phyloP scores from a whole-genome alignment of 2,329 filamentous ascomycete species.

The Penicillium sp. region DNA sequence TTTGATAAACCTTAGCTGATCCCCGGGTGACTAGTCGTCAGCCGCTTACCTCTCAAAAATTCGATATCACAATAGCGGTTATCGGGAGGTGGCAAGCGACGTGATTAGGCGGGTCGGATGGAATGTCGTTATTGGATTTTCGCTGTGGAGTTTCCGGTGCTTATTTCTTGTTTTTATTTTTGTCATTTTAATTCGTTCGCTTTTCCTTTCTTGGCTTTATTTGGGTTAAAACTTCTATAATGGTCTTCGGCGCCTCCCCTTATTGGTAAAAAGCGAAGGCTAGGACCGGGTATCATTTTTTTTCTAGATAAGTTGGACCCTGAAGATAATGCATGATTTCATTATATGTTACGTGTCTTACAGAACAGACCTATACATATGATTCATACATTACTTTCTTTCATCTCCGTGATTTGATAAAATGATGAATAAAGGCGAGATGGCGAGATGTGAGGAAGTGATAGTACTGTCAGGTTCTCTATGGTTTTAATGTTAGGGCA shows the following conservation, averaged over 20 bases:
- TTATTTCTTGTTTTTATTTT: conserved; percentile 6
- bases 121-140: background rate
- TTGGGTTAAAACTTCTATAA: background rate
- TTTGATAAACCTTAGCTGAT: conserved; percentile 19
- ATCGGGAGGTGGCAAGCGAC: conserved; percentile 32
- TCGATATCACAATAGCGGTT: conserved; percentile 32
- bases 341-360: background rate
- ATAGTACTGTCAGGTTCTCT: background rate
- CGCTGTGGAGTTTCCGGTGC: conserved; percentile 7
- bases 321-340: background rate
- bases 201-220: background rate
- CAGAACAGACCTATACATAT: background rate
- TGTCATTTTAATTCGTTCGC: conserved; percentile 1
- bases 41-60: conserved; percentile 28
- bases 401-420: background rate
- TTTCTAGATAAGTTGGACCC: background rate
- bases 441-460: conserved; percentile 7
- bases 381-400: background rate
- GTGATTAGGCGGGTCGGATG: conserved; percentile 4
- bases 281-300: background rate
- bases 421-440: background rate
- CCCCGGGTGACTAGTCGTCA: conserved; percentile 26
- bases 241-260: background rate
- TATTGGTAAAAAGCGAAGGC: background rate
- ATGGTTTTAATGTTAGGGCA: background rate